Evolutionary conservation across 345 rosid species (phyloP).

Genomic region (Euphorbia tirucalli): DNA sequence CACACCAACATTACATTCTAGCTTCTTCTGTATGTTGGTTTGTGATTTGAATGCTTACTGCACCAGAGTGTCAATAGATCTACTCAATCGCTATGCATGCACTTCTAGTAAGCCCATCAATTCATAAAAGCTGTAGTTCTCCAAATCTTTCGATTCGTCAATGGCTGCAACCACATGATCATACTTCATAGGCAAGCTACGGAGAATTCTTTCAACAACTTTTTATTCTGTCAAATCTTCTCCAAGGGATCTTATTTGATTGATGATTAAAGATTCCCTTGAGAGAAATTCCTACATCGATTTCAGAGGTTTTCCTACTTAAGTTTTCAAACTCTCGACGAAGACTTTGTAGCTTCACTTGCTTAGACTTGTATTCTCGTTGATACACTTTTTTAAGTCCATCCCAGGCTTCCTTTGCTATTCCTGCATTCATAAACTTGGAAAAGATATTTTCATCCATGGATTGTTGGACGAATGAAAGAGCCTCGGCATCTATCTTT

Average conservation of each 20-base stretch:
- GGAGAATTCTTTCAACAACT: not conserved
- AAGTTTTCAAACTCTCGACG: not conserved
- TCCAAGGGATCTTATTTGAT: not conserved
- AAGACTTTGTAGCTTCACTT: not conserved
- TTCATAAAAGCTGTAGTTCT: not conserved
- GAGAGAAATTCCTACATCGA: not conserved
- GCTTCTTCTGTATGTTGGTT: not conserved
- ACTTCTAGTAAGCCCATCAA: not conserved
- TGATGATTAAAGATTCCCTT: not conserved
- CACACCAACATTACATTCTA: too few relatives aligned
- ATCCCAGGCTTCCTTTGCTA: not conserved
- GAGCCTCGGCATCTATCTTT: not conserved
- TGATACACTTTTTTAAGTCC: not conserved
- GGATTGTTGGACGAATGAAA: not conserved
- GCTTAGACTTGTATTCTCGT: not conserved
- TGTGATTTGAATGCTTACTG: too few relatives aligned
- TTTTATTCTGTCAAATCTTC: not conserved
- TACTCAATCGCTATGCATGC: not conserved
- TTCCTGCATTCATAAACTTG: not conserved
- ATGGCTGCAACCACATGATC: not conserved
- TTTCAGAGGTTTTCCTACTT: not conserved
- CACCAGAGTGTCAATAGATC: too few relatives aligned
- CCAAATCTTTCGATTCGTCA: not conserved
- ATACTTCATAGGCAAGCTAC: not conserved
- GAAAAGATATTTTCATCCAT: too few relatives aligned